Evolutionary conservation across 176 grass and related monocot species (phyloP).

Genomic region (Ananas comosus): DNA sequence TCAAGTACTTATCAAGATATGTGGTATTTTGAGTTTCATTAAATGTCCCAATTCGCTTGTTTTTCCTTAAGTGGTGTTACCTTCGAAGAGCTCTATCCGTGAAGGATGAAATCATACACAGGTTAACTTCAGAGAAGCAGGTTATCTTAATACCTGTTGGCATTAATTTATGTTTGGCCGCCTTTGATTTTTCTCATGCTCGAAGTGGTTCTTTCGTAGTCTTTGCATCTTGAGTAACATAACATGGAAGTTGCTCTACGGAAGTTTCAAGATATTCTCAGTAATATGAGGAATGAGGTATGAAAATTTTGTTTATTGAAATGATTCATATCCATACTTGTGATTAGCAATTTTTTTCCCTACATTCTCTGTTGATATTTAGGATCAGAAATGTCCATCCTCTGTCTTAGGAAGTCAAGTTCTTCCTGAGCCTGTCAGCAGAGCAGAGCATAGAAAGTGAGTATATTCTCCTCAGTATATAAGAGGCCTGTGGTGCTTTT

Average conservation of each 20-base stretch:
- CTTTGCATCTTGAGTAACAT: slow-evolving; percentile 46
- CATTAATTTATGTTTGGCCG: neutral
- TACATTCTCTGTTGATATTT: neutral
- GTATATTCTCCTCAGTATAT: slow-evolving; percentile 1
- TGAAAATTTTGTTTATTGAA: neutral
- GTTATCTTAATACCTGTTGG: slow-evolving; percentile 20
- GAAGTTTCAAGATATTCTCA: slow-evolving; percentile 29
- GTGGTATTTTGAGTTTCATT: slow-evolving; percentile 10
- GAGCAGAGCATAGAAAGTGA: slow-evolving; percentile 5
- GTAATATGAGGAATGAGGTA: slow-evolving; percentile 27
- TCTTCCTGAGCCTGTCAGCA: slow-evolving; percentile 11
- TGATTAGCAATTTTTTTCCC: slow-evolving; percentile 8
- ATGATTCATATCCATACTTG: slow-evolving; percentile 2
- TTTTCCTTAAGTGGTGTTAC: slow-evolving; percentile 52
- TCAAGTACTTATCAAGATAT: slow-evolving; percentile 9
- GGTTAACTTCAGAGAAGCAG: slow-evolving; percentile 66
- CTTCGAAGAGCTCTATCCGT: slow-evolving; percentile 50
- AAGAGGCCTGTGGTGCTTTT: neutral
- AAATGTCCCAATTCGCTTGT: slow-evolving; percentile 16
- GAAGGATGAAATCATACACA: slow-evolving; percentile 73
- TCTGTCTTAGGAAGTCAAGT: slow-evolving; percentile 12
- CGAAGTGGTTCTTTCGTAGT: slow-evolving; percentile 25
- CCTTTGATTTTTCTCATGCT: slow-evolving; percentile 10
- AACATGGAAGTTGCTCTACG: slow-evolving; percentile 39
- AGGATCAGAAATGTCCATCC: slow-evolving; percentile 4